Conservation (phyloP, 2,329 filamentous ascomycete species). For the Diaporthe velutina region DNA sequence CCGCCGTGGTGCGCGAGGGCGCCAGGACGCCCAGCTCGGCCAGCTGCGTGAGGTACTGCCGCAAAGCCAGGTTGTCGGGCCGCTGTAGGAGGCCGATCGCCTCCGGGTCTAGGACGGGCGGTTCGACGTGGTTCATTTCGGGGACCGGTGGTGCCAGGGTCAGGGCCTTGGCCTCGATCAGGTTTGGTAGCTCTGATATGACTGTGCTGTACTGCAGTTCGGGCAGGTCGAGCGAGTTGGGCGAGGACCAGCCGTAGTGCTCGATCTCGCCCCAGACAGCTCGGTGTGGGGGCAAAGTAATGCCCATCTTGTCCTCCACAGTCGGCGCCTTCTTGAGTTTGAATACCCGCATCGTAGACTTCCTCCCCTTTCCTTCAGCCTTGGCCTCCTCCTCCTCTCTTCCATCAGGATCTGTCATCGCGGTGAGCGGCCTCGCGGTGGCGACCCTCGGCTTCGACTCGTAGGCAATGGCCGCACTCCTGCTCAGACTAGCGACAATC, state of each 20-base stretch:
- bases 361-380: slow-evolving; percentile 35
- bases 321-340: slow-evolving; percentile 53
- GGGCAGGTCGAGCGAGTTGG: slow-evolving; percentile 78
- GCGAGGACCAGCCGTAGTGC: slow-evolving; percentile 91
- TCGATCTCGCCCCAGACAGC: slow-evolving; percentile 84
- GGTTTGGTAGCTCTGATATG: slow-evolving; percentile 84
- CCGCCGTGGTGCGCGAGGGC: slow-evolving; percentile 59
- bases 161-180: slow-evolving; percentile 94
- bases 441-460: slow-evolving; percentile 77
- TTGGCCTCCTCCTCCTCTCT: slow-evolving; percentile 8
- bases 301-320: slow-evolving; percentile 54
- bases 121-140: slow-evolving; percentile 50
- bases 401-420: slow-evolving; percentile 38
- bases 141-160: slow-evolving; percentile 77
- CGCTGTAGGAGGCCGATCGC: slow-evolving; percentile 80
- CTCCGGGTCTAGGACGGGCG: slow-evolving; percentile 70
- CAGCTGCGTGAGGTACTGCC: slow-evolving; percentile 83
- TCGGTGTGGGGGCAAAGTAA: slow-evolving; percentile 64
- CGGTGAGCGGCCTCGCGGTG: slow-evolving; percentile 43
- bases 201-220: slow-evolving; percentile 88
- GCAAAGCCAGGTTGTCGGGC: slow-evolving; percentile 77
- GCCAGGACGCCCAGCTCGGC: slow-evolving; percentile 73
- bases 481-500: slow-evolving; percentile 78
- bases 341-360: slow-evolving; percentile 43
- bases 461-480: slow-evolving; percentile 86